Evolutionary conservation across 1,284 basidiomycete species (phyloP).

Genomic region (Ganoderma boninense): DNA sequence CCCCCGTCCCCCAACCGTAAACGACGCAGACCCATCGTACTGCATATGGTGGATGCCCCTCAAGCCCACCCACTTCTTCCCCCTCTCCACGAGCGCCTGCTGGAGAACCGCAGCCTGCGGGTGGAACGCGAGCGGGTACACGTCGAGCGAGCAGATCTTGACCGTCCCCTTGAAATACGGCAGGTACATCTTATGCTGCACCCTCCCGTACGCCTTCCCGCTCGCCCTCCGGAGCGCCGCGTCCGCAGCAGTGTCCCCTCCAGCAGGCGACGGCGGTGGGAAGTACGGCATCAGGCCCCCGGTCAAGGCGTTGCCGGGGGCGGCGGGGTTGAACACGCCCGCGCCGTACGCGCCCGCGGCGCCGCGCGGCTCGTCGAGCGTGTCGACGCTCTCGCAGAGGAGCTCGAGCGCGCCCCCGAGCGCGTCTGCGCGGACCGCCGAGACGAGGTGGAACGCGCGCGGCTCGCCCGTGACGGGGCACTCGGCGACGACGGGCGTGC

Average conservation of each 20-base stretch:
- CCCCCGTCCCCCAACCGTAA: neutral
- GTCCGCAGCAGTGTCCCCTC: neutral
- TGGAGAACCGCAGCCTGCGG: slow-evolving; percentile 47
- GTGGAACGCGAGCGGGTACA: slow-evolving; percentile 61
- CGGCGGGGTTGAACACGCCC: slow-evolving; percentile 16
- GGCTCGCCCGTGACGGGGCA: slow-evolving; percentile 60
- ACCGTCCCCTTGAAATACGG: slow-evolving; percentile 54
- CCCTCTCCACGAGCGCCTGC: slow-evolving; percentile 51
- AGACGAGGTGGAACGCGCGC: slow-evolving; percentile 53
- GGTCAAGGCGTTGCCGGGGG: neutral
- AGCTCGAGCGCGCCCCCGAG: slow-evolving; percentile 48
- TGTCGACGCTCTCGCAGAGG: slow-evolving; percentile 55
- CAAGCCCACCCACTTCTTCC: slow-evolving; percentile 58
- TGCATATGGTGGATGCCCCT: slow-evolving; percentile 63
- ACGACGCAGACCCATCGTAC: slow-evolving; percentile 58
- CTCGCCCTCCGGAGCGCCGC: slow-evolving; percentile 20
- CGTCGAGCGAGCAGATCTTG: slow-evolving; percentile 57
- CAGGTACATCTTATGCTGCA: slow-evolving; percentile 50
- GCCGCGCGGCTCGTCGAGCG: slow-evolving; percentile 45
- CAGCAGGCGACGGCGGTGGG: neutral
- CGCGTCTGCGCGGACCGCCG: slow-evolving; percentile 42
- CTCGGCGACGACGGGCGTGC: slow-evolving; percentile 53
- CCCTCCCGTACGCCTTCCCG: slow-evolving; percentile 45
- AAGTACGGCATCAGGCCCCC: neutral
- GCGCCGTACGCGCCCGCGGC: slow-evolving; percentile 8